Percentiles rank a stretch among this genome's conserved stretches.
These are phyloP conservation scores for Saposhnikovia divaricata DNA, from an alignment of 129 eudicot species.

Conservation along the genomic window DNA sequence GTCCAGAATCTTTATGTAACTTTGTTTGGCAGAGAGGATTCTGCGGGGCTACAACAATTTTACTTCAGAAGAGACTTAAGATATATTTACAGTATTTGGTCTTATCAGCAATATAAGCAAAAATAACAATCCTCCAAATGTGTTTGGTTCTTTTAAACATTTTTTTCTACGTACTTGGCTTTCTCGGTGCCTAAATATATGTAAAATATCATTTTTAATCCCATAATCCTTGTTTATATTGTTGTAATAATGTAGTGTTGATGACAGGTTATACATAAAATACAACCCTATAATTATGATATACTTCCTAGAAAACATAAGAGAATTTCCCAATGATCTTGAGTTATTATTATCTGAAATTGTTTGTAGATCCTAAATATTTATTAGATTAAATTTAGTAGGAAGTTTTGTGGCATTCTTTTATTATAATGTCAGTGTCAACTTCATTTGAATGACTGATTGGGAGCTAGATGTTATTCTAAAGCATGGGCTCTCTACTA, in stretches of 20 bases:
- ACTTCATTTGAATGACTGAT: background rate
- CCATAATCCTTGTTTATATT: background rate
- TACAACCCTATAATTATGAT: background rate
- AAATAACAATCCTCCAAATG: conserved; percentile 70
- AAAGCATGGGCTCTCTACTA: background rate
- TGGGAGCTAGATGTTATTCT: background rate
- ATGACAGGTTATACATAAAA: background rate
- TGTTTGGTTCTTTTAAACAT: conserved; percentile 23
- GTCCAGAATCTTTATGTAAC: background rate
- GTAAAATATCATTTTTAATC: background rate
- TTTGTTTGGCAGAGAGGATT: conserved; percentile 45
- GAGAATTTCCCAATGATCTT: background rate
- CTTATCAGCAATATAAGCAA: conserved; percentile 57
- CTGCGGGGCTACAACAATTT: conserved; percentile 32
- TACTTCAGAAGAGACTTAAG: conserved; percentile 72
- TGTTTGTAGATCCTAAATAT: background rate
- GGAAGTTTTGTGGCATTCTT: background rate
- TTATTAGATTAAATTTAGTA: background rate
- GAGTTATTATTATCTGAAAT: background rate
- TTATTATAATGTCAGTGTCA: background rate
- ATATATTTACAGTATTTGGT: conserved; percentile 73
- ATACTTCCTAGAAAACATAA: background rate
- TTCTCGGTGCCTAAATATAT: background rate
- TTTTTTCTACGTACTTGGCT: background rate
- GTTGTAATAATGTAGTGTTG: background rate